These are phyloP conservation scores for Ephemerocybe angulata DNA, from an alignment of 768 basidiomycete genomes.

Conservation along the genomic window DNA sequence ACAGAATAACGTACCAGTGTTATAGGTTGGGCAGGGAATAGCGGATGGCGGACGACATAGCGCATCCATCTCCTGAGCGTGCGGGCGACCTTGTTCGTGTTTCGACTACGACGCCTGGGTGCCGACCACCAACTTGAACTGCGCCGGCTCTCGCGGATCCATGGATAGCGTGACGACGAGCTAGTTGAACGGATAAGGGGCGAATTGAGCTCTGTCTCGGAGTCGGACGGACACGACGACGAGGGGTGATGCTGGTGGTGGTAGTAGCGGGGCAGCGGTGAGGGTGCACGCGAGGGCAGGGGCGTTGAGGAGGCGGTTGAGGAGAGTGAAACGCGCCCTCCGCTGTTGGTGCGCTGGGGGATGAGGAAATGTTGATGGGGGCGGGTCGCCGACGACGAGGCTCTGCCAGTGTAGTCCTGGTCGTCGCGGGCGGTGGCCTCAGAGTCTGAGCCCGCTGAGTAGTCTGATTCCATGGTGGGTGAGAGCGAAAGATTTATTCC, in stretches of 20 bases:
- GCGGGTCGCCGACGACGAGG: constrained; percentile 4
- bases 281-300: constrained; percentile 57
- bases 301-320: constrained; percentile 48
- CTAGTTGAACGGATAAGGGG: constrained; percentile 36
- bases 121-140: constrained; percentile 54
- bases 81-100: constrained; percentile 45
- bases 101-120: constrained; percentile 49
- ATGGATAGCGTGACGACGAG: constrained; percentile 29
- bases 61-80: constrained; percentile 52
- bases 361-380: constrained; percentile 26
- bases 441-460: constrained; percentile 19
- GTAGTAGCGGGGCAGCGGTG: constrained; percentile 50
- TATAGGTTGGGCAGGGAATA: constrained; percentile 76
- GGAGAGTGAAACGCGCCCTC: constrained; percentile 35
- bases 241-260: constrained; percentile 46
- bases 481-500: neutral
- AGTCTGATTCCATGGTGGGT: neutral
- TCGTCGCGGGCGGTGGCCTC: constrained; percentile 43
- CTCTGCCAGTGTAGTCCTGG: constrained; percentile 21
- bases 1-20: constrained; percentile 61
- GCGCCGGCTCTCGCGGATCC: constrained; percentile 40
- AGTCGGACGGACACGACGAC: constrained; percentile 38
- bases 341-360: constrained; percentile 33
- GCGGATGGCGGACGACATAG: constrained; percentile 61
- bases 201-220: constrained; percentile 59